These are phyloP conservation scores for Nicotiana sylvestris DNA, from an alignment of 257 asterid species.

Conservation along the genomic window DNA sequence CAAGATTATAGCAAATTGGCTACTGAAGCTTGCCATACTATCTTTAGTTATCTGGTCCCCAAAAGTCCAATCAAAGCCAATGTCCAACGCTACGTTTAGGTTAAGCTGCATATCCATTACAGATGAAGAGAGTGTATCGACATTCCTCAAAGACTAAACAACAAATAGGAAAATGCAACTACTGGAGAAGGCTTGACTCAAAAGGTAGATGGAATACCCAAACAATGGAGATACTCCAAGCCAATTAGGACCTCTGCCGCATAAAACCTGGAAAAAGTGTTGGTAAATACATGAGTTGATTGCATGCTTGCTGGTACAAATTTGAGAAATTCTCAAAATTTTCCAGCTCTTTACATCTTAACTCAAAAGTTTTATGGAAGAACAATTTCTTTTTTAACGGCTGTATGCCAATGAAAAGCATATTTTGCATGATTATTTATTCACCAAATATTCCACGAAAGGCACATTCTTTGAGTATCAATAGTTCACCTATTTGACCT, in stretches of 20 bases:
- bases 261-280: conserved; percentile 60
- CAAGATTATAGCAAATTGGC: not conserved
- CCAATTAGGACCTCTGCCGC: conserved; percentile 92
- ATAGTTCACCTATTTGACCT: not conserved
- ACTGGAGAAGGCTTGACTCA: not conserved
- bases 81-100: not conserved
- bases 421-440: not conserved
- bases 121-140: not conserved
- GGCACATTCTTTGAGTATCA: not conserved
- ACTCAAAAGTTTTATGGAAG: not conserved
- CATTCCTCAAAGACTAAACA: not conserved
- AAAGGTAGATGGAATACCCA: conserved; percentile 47
- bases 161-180: not conserved
- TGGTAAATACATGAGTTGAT: not conserved
- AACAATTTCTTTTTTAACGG: not conserved
- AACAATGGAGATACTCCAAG: conserved; percentile 96
- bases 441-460: not conserved
- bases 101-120: not conserved
- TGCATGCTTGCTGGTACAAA: not conserved
- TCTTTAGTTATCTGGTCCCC: not conserved
- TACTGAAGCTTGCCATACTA: not conserved
- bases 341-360: not conserved
- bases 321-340: not conserved
- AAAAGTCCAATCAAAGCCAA: not conserved
- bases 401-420: not conserved